Base-by-base conservation (phyloP, 768 basidiomycete species). In the Xerocomellus amylosporus region DNA sequence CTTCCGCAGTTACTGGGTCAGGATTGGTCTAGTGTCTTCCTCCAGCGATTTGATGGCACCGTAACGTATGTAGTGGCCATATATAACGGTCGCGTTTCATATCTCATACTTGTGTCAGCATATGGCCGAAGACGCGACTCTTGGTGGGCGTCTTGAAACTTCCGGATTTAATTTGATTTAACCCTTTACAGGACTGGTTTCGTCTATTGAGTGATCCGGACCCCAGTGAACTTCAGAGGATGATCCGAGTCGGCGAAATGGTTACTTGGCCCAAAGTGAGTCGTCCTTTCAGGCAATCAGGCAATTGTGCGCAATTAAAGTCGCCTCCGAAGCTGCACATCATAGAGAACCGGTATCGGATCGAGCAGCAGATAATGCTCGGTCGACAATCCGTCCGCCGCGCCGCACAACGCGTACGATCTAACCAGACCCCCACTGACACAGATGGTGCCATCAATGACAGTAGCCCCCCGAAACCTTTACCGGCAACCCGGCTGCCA, bases 211-310 rank as follows among this genome's bases (percentile, higher is more conserved):
- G 84, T 28, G 94, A 97, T 69, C 94, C 94, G 0, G 83, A 90
- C 69, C 81, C 81, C 8, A 64, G 73, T 8, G 92, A 98, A 68
- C 76, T 99, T 50, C 84, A 82, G 55, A 77, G 93, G 56, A 93
- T 98, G 92, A 82, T 97, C 56, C 75, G 76, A 51, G 89, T 93
- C 0, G 97, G 97, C 12, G 79, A 97, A 72, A 68, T 83, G 10
- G 96, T 93, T 28, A 90, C 97, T n/a, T 99, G 93, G 93, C 96
- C 97, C 0, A 98, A 96, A 76, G 90, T 96, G 59, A 53, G 75
- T 47, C 4, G 14, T 51, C 24, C 38, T 12, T 24, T 12, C 22
- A 8, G n/a, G 20, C 1, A 6, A n/a, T 12, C 22, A 8, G n/a
- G 20, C 1, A 6, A n/a, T 50, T 37, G 38, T 36, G 17, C 41